Evolutionary conservation across 495 filamentous ascomycete species (phyloP).

Genomic region (Annulohypoxylon stygium): DNA sequence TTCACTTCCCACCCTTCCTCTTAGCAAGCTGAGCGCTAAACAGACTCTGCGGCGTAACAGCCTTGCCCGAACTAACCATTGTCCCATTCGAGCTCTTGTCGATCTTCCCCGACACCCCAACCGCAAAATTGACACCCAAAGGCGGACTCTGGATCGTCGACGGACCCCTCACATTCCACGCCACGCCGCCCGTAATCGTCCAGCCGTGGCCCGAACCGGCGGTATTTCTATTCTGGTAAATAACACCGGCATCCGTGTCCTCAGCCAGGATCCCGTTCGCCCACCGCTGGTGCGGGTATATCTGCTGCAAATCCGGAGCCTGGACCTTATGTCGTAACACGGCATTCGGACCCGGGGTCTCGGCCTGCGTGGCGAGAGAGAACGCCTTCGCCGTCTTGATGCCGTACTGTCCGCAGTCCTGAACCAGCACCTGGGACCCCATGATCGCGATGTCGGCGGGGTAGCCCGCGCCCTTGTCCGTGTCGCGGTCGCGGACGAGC

Average conservation of each 20-base stretch:
- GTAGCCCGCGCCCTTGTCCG: slow-evolving; percentile 19
- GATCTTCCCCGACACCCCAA: not conserved
- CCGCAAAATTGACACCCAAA: not conserved
- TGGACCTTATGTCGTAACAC: not conserved
- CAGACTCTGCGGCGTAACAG: not conserved
- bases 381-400: slow-evolving; percentile 29
- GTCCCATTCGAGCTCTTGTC: not conserved
- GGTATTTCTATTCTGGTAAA: not conserved
- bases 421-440: slow-evolving; percentile 33
- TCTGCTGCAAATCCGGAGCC: slow-evolving; percentile 7
- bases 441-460: slow-evolving; percentile 31
- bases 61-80: not conserved
- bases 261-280: not conserved
- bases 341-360: slow-evolving; percentile 1
- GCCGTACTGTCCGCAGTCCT: slow-evolving; percentile 28
- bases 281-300: slow-evolving; percentile 10
- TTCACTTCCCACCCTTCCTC: slow-evolving; percentile 3
- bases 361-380: slow-evolving; percentile 13
- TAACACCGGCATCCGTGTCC: not conserved
- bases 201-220: slow-evolving; percentile 9
- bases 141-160: slow-evolving; percentile 5
- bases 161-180: not conserved
- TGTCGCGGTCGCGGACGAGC: slow-evolving; percentile 23
- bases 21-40: not conserved
- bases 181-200: not conserved